Evolutionary conservation across 164 flowering plant genomes (phyloP).

Genomic region (Hamamelis virginiana): DNA sequence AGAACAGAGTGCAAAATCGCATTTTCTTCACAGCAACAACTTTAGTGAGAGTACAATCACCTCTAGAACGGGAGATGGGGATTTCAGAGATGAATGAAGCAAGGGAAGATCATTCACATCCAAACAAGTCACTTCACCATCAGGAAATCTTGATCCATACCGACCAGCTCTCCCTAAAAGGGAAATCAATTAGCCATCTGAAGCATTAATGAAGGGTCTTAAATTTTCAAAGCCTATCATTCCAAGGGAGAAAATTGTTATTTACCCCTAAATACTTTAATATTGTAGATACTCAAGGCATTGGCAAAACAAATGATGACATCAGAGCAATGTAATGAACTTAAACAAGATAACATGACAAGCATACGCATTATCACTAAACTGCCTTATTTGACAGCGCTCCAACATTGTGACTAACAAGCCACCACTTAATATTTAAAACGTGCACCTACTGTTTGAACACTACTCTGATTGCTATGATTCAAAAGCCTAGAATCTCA

Average conservation of each 20-base stretch:
- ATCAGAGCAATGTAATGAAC: background rate
- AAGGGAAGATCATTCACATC: conserved; percentile 68
- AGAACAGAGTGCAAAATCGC: background rate
- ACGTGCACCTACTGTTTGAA: background rate
- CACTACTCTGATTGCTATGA: background rate
- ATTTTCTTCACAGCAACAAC: background rate
- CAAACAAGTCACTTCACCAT: conserved; percentile 91
- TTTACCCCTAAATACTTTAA: too few species aligned
- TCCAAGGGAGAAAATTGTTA: too few species aligned
- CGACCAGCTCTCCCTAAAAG: conserved; percentile 94
- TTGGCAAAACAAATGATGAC: background rate
- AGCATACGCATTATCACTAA: background rate
- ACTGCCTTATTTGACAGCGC: background rate
- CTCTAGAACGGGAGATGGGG: conserved; percentile 83
- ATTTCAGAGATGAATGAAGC: conserved; percentile 70
- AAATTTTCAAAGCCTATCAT: too few species aligned
- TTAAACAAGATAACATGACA: background rate
- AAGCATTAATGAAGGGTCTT: background rate
- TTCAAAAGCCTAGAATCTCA: too few species aligned
- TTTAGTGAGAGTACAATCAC: conserved; percentile 29
- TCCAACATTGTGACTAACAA: background rate
- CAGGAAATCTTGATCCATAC: conserved; percentile 85
- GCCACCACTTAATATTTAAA: background rate
- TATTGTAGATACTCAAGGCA: too few species aligned
- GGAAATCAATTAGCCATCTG: conserved; percentile 9